Conservation (phyloP, 257 asterid species). For the Voacanga thouarsii region DNA sequence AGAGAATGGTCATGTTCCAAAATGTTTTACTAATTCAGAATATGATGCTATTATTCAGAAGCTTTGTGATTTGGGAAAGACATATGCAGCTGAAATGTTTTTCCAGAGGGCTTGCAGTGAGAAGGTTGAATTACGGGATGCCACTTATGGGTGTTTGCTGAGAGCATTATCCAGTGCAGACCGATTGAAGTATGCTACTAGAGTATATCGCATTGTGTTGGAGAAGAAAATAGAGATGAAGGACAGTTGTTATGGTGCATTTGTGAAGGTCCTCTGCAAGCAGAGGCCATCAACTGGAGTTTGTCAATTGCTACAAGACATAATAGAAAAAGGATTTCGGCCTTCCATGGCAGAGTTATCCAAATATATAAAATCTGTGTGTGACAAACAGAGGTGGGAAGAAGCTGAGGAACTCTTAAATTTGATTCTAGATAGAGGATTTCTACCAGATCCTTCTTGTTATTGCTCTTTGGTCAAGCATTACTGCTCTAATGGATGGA, state of each 20-base stretch:
- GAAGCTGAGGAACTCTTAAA: constrained; percentile 59
- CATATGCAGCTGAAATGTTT: constrained; percentile 57
- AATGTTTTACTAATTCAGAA: constrained; percentile 9
- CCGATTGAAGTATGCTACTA: constrained; percentile 47
- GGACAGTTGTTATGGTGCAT: constrained; percentile 41
- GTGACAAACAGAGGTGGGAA: constrained; percentile 47
- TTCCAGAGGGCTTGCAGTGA: constrained; percentile 39
- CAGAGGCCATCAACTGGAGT: constrained; percentile 49
- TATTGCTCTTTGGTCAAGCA: constrained; percentile 51
- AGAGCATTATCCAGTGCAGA: constrained; percentile 46
- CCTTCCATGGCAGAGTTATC: constrained; percentile 40
- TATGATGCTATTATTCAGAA: constrained; percentile 48
- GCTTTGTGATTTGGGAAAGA: constrained; percentile 45
- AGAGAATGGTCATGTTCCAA: constrained; percentile 39
- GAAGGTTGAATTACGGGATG: constrained; percentile 31
- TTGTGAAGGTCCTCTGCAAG: constrained; percentile 48
- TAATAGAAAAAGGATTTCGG: constrained; percentile 35
- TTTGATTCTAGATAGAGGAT: constrained; percentile 38
- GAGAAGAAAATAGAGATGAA: constrained; percentile 31
- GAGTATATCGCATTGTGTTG: constrained; percentile 27
- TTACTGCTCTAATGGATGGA: constrained; percentile 45
- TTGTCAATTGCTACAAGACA: constrained; percentile 45
- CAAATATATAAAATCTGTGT: constrained; percentile 33
- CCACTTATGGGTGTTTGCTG: constrained; percentile 56
- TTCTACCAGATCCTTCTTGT: constrained; percentile 42